Evolutionary conservation across 805 yeast genomes (phyloP).

Genomic region (Lipomyces mesembrius): DNA sequence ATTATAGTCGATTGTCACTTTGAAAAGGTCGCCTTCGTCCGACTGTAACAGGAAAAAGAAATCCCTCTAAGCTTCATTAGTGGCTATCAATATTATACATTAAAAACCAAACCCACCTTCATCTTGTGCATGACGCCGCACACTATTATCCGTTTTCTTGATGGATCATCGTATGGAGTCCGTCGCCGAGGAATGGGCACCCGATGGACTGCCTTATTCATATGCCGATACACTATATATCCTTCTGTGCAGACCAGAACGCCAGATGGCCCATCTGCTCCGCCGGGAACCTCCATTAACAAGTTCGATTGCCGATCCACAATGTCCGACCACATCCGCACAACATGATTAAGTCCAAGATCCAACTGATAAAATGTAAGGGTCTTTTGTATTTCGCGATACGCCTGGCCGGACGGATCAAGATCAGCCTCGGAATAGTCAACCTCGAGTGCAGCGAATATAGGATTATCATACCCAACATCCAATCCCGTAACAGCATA

Average conservation of each 20-base stretch:
- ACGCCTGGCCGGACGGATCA: slow-evolving; percentile 38
- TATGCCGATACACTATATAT: slow-evolving; percentile 51
- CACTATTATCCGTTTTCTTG: slow-evolving; percentile 49
- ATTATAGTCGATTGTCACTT: slow-evolving; percentile 59
- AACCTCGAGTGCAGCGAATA: slow-evolving; percentile 79
- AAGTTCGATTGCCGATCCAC: slow-evolving; percentile 53
- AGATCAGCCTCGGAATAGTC: slow-evolving; percentile 52
- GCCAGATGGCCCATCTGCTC: slow-evolving; percentile 72
- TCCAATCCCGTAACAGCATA: slow-evolving; percentile 65
- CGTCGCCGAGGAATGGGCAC: slow-evolving; percentile 63
- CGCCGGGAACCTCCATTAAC: slow-evolving; percentile 73
- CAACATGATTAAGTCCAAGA: slow-evolving; percentile 78
- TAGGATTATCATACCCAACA: slow-evolving; percentile 79
- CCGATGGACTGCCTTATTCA: slow-evolving; percentile 44
- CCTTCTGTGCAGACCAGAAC: slow-evolving; percentile 66
- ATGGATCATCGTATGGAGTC: slow-evolving; percentile 31
- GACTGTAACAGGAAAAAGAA: slow-evolving; percentile 76
- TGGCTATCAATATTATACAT: not conserved
- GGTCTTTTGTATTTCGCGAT: slow-evolving; percentile 40
- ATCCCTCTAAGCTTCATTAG: slow-evolving; percentile 40
- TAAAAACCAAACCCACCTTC: slow-evolving; percentile 46
- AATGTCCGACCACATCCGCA: slow-evolving; percentile 54
- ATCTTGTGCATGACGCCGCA: slow-evolving; percentile 68
- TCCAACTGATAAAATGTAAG: slow-evolving; percentile 81
- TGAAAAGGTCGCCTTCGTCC: slow-evolving; percentile 74